Percentiles rank a stretch among this genome's conserved stretches.
Conservation (phyloP, 805 yeast species). For the Lachancea thermotolerans region DNA sequence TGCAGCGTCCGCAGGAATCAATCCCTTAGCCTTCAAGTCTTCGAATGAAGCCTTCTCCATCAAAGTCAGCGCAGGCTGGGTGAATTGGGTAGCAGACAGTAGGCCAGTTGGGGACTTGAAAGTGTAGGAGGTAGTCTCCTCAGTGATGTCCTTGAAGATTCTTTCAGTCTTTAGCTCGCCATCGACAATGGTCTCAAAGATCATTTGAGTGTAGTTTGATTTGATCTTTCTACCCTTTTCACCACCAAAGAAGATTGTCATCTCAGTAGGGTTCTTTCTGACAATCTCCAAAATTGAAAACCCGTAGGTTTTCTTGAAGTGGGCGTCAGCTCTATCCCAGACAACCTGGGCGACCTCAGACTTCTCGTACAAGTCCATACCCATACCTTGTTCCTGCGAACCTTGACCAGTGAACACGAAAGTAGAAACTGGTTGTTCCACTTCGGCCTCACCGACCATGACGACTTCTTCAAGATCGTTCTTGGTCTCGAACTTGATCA, state of each 20-base stretch:
- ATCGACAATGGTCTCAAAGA: conserved; percentile 88
- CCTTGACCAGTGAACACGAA: conserved; percentile 99
- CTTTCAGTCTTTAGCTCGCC: conserved; percentile 84
- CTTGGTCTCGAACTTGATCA: conserved; percentile 83
- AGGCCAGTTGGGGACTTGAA: conserved; percentile 92
- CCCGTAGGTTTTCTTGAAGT: conserved; percentile 89
- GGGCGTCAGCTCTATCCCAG: conserved; percentile 97
- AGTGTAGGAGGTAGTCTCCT: conserved; percentile 74
- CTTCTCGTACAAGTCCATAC: conserved; percentile 93
- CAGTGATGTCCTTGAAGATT: conserved; percentile 88
- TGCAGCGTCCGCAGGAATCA: conserved; percentile 86
- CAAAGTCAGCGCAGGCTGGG: conserved; percentile 97
- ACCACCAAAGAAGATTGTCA: conserved; percentile 97
- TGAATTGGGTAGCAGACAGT: conserved; percentile 95
- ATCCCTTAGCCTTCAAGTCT: conserved; percentile 92
- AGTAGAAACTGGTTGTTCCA: conserved; percentile 95
- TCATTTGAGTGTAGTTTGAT: conserved; percentile 92
- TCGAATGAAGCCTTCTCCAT: conserved; percentile 99
- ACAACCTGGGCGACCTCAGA: conserved; percentile 90
- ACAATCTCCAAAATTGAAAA: conserved; percentile 96
- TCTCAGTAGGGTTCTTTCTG: conserved; percentile 88
- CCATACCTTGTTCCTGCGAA: conserved; percentile 99
- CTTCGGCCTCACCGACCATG: conserved; percentile 92
- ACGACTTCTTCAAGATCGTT: conserved; percentile 80
- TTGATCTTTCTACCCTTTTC: conserved; percentile 92